Evolutionary conservation across 2,329 filamentous ascomycete genomes (phyloP).

Genomic region (Fusarium papillatum): DNA sequence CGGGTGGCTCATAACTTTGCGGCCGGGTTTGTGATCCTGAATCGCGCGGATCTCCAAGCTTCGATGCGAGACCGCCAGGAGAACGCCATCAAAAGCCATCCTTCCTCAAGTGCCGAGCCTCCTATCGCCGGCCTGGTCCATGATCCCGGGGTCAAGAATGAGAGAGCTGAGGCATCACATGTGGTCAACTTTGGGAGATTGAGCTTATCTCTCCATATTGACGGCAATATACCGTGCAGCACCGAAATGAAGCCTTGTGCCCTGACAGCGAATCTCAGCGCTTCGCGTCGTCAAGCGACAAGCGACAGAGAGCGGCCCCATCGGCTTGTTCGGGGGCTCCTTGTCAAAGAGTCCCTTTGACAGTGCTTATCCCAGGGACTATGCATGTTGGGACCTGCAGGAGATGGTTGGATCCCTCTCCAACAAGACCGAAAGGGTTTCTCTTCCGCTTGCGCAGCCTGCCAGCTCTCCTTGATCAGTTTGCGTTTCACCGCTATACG

Average conservation of each 20-base stretch:
- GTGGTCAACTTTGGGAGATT: neutral
- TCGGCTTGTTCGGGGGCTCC: conserved; percentile 27
- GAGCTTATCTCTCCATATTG: conserved; percentile 19
- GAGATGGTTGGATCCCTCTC: conserved; percentile 18
- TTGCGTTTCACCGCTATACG: conserved; percentile 34
- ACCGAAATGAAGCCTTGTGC: conserved; percentile 28
- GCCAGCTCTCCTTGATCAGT: conserved; percentile 17
- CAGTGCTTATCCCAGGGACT: conserved; percentile 21
- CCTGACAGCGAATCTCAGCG: conserved; percentile 33
- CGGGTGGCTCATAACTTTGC: conserved; percentile 27
- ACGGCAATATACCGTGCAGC: conserved; percentile 20
- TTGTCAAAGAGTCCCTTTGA: conserved; percentile 22
- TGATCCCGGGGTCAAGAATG: neutral
- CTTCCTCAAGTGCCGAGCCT: conserved; percentile 1
- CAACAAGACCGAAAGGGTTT: conserved; percentile 3
- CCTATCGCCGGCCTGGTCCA: conserved; percentile 15
- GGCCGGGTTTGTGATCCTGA: conserved; percentile 28
- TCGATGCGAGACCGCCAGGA: conserved; percentile 15
- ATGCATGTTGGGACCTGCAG: conserved; percentile 43
- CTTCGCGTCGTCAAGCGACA: conserved; percentile 31
- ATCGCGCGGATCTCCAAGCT: conserved; percentile 32
- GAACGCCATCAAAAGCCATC: conserved; percentile 6
- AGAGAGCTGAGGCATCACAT: neutral
- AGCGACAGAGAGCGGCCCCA: conserved; percentile 33
- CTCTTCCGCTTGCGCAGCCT: conserved; percentile 19